phyloP scores from a whole-genome alignment of 352 stramenopile genomes.

The Phytopythium kandeliae region DNA sequence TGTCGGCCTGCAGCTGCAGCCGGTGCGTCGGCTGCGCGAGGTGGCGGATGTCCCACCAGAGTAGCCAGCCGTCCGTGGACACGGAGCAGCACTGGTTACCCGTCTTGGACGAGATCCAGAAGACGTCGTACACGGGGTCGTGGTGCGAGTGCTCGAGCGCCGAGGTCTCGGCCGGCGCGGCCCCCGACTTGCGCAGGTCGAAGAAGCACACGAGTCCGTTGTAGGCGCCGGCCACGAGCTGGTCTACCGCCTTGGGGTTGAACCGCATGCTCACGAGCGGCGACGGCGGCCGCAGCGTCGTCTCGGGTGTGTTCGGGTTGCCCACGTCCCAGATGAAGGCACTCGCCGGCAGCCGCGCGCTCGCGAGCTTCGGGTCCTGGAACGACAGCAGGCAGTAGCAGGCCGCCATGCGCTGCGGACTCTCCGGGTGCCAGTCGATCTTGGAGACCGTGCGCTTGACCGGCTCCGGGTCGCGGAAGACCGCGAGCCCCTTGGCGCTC shows the following conservation, averaged over 20 bases:
- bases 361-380: conserved; percentile 92
- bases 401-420: conserved; percentile 94
- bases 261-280: conserved; percentile 93
- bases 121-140: conserved; percentile 95
- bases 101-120: conserved; percentile 95
- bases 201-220: conserved; percentile 97
- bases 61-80: conserved; percentile 93
- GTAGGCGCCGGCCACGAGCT: conserved; percentile 94
- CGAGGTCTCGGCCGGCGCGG: conserved; percentile 86
- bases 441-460: conserved; percentile 93
- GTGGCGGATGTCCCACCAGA: conserved; percentile 89
- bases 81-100: conserved; percentile 95
- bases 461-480: conserved; percentile 94
- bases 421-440: conserved; percentile 97
- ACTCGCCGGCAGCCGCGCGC: conserved; percentile 67
- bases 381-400: conserved; percentile 96
- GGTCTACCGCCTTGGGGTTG: conserved; percentile 96
- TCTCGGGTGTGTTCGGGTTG: conserved; percentile 96
- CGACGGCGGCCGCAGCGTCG: conserved; percentile 85
- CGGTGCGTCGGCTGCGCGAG: conserved; percentile 81
- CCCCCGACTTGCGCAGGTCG: conserved; percentile 91
- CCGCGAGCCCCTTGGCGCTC: conserved; percentile 94
- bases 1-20: conserved; percentile 47
- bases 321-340: conserved; percentile 97
- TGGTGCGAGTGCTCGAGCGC: conserved; percentile 97